Evolutionary conservation across 2,329 filamentous ascomycete species (phyloP), one percentile per base, ranked within the genome.

Genomic region (Orbilia ellipsospora): DNA sequence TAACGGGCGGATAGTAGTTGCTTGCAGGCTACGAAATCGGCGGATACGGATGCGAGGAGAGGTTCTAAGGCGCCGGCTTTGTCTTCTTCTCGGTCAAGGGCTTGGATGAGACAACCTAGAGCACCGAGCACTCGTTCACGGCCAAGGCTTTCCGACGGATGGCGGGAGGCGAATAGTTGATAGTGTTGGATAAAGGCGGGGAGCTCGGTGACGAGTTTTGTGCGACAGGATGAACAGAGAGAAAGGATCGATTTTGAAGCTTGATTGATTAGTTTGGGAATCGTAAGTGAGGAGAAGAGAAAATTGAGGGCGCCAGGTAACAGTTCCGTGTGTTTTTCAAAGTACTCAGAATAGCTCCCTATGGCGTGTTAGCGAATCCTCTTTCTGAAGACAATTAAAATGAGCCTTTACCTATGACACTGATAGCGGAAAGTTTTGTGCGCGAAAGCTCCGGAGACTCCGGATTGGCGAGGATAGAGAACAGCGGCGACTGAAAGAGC

Each of bases 71-170:
- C 86, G 31, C 81, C 81, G 1, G 87, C 81, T 77, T 88, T 88
- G 15, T 84, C 83, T 20, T 84, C 82, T 57, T 90, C 86, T 1
- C 88, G 85, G 0, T 87, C 83, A 8, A 92, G 85, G 7, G 91
- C 90, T 82, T 95, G 91, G 31, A 93, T 87, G 51, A 95, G 89
- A 7, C 88, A 89, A 7, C 91, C 88, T 77, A 95, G 91, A 1
- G 89, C 92, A 48, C 90, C 88, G 4, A 93, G 85, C 0, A 94
- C 87, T 78, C 88, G 88, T 80, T 94, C 91, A 79, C 92, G 92
- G 0, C 89, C 89, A 63, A 89, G 83, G 45, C 87, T 87, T 77
- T 94, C 90, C 8, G 92, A 84, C 6, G 86, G 87, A n/a, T 83
- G 83, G 60, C 85, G 85, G 20, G 82, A 82, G n/a, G 87, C 84